phyloP scores from a whole-genome alignment of 2,329 filamentous ascomycete genomes.

The Metarhizium anisopliae region DNA sequence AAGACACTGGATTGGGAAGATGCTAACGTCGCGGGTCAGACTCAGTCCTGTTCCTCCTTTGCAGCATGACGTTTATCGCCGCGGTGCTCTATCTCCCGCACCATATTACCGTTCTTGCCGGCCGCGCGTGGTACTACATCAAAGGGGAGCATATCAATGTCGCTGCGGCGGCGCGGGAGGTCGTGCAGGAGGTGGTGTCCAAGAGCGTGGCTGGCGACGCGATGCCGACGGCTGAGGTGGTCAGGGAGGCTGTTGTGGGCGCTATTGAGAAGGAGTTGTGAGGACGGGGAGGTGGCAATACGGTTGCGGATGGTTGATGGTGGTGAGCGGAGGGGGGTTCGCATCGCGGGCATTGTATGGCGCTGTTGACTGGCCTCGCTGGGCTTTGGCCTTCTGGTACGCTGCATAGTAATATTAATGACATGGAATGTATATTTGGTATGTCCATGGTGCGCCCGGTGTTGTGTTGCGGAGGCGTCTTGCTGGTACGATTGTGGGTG shows the following conservation, averaged over 20 bases:
- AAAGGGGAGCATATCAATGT: constrained; percentile 63
- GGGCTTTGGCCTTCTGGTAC: too few relatives aligned
- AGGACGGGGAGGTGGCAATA: neutral
- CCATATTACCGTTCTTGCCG: constrained; percentile 73
- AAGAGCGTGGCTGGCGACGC: constrained; percentile 18
- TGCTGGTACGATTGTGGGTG: too few relatives aligned
- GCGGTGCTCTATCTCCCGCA: constrained; percentile 88
- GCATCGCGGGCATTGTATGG: too few relatives aligned
- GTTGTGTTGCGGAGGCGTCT: too few relatives aligned
- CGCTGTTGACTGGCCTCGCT: too few relatives aligned
- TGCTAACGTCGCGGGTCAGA: constrained; percentile 44
- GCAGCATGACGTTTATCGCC: constrained; percentile 78
- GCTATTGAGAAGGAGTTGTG: constrained; percentile 26
- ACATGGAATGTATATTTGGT: too few relatives aligned
- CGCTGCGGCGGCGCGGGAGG: constrained; percentile 23
- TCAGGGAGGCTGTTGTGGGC: constrained; percentile 14
- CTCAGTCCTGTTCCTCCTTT: constrained; percentile 82
- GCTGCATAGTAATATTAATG: too few relatives aligned
- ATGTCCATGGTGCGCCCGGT: too few relatives aligned
- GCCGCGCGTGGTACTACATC: constrained; percentile 91
- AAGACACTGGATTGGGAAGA: constrained; percentile 23
- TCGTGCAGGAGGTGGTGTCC: constrained; percentile 22
- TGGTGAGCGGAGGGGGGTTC: too few relatives aligned
- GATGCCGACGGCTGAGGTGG: constrained; percentile 10
- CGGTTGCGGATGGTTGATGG: too few relatives aligned